These are phyloP conservation scores for Comarum palustre DNA, from an alignment of 306 rosid genomes.

Conservation along the genomic window DNA sequence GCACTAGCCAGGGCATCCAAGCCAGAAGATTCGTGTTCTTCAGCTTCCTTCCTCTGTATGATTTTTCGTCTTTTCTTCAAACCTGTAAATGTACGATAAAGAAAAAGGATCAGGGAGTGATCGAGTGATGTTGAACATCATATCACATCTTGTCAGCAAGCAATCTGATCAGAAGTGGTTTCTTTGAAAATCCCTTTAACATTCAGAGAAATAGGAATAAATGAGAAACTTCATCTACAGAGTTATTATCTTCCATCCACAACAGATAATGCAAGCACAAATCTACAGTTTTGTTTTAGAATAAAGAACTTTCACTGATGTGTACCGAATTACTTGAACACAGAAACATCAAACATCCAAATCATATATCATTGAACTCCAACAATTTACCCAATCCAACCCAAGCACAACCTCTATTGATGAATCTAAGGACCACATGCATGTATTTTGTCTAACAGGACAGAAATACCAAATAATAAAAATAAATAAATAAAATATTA, in stretches of 20 bases:
- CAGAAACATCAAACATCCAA: neutral
- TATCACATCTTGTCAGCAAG: neutral
- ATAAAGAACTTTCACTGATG: no score
- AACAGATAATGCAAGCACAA: neutral
- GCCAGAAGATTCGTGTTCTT: constrained; percentile 66
- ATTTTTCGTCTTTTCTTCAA: constrained; percentile 54
- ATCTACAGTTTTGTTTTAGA: neutral
- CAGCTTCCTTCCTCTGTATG: constrained; percentile 38
- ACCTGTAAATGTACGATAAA: constrained; percentile 39
- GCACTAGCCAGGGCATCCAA: constrained; percentile 90
- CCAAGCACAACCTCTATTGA: neutral
- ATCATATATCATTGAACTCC: neutral
- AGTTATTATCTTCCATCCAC: neutral
- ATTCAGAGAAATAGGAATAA: neutral
- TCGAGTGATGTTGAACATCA: neutral
- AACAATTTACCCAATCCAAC: neutral
- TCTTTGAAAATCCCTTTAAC: neutral
- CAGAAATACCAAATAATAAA: neutral
- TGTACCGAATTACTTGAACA: neutral
- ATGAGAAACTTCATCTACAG: neutral
- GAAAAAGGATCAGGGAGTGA: constrained; percentile 18
- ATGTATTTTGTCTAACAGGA: neutral
- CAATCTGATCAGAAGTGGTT: neutral
- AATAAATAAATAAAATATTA: neutral
- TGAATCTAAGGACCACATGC: neutral